Evolutionary conservation across 177 flowering plant species (phyloP).

Genomic region (Vitis hybrid): DNA sequence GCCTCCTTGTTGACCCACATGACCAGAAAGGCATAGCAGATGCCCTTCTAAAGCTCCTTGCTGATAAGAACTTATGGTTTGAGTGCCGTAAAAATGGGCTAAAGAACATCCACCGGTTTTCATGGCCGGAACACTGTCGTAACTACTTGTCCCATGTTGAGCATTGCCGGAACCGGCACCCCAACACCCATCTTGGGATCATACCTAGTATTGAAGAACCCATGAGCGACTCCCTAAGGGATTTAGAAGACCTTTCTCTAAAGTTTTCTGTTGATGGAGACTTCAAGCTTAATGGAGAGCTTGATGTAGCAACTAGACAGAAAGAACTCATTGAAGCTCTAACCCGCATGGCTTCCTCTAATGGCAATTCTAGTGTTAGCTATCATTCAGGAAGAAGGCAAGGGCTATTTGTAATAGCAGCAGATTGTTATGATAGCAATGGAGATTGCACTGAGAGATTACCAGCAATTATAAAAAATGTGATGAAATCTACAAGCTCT

Average conservation of each 20-base stretch:
- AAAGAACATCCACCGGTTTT: conserved; percentile 79
- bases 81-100: conserved; percentile 75
- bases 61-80: conserved; percentile 71
- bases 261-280: conserved; percentile 70
- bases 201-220: conserved; percentile 58
- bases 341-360: conserved; percentile 25
- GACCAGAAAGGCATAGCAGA: conserved; percentile 73
- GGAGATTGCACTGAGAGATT: conserved; percentile 35
- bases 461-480: neutral
- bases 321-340: conserved; percentile 63
- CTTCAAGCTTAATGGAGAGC: conserved; percentile 54
- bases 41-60: conserved; percentile 82
- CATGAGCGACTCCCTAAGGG: conserved; percentile 62
- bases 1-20: conserved; percentile 84
- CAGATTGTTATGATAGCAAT: conserved; percentile 47
- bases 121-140: conserved; percentile 91
- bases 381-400: conserved; percentile 64
- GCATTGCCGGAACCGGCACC: conserved; percentile 65
- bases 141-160: conserved; percentile 72
- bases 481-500: too few relatives aligned
- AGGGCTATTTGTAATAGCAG: conserved; percentile 54
- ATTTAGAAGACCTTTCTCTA: conserved; percentile 72
- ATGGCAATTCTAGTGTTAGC: conserved; percentile 19
- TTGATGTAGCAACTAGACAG: conserved; percentile 44
- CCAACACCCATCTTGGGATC: conserved; percentile 50